A percentile compares a stretch with the other conserved stretches of the same genome.
Evolutionary conservation across 441 rosid species (phyloP).

Genomic region (Erodium trifolium): DNA sequence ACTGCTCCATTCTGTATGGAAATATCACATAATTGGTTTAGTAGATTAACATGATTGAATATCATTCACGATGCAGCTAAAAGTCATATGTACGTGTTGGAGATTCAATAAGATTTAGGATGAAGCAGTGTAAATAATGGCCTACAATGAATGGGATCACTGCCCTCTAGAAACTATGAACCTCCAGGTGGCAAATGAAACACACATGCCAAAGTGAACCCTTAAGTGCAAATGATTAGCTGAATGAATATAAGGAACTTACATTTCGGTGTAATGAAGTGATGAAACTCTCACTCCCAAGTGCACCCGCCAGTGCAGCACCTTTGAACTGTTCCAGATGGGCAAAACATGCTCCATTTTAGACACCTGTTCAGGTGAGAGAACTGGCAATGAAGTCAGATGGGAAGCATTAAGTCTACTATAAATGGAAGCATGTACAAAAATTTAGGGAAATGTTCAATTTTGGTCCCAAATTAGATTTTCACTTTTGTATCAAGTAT

Average conservation of each 20-base stretch:
- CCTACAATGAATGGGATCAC: too few relatives aligned
- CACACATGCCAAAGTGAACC: too few relatives aligned
- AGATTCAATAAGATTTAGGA: too few relatives aligned
- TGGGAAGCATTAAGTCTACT: slow-evolving; percentile 17
- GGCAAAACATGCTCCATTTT: slow-evolving; percentile 66
- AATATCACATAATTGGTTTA: slow-evolving; percentile 21
- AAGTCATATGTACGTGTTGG: too few relatives aligned
- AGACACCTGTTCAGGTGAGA: slow-evolving; percentile 71
- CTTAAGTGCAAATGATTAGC: too few relatives aligned
- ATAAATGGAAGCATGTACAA: not conserved
- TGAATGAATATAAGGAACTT: slow-evolving; percentile 23
- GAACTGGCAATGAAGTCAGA: slow-evolving; percentile 48
- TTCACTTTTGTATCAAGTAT: not conserved
- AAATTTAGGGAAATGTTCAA: not conserved
- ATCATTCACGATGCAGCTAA: too few relatives aligned
- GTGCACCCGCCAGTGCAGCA: slow-evolving; percentile 35
- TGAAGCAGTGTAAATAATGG: too few relatives aligned
- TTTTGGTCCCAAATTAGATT: not conserved
- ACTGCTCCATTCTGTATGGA: slow-evolving; percentile 50
- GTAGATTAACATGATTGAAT: not conserved
- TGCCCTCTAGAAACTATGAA: too few relatives aligned
- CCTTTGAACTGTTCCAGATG: slow-evolving; percentile 38
- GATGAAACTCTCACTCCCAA: slow-evolving; percentile 69
- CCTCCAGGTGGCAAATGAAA: too few relatives aligned
- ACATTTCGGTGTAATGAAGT: slow-evolving; percentile 55